phyloP scores from a whole-genome alignment of 192 early-diverging fungal species.

The Coemansia sp. region DNA sequence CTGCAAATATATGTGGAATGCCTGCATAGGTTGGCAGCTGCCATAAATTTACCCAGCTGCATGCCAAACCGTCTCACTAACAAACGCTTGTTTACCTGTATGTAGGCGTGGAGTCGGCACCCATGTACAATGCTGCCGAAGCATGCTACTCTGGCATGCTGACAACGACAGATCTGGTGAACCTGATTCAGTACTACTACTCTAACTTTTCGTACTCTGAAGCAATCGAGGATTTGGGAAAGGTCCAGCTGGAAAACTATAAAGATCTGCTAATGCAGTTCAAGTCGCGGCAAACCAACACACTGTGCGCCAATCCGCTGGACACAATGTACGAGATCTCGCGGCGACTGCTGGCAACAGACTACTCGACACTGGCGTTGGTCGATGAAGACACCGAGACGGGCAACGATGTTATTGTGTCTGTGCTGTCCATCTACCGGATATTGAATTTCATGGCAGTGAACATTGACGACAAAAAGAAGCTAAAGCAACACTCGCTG shows the following conservation, averaged over 20 bases:
- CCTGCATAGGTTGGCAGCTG: neutral
- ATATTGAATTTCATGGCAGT: slow-evolving; percentile 86
- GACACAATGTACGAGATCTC: slow-evolving; percentile 85
- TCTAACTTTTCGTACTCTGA: slow-evolving; percentile 72
- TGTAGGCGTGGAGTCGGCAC: slow-evolving; percentile 87
- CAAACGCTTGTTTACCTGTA: neutral
- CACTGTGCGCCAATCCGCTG: slow-evolving; percentile 80
- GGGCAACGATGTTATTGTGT: slow-evolving; percentile 83
- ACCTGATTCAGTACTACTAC: slow-evolving; percentile 92
- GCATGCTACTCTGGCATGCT: slow-evolving; percentile 92
- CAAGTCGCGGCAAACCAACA: slow-evolving; percentile 54
- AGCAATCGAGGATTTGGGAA: slow-evolving; percentile 86
- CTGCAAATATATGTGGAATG: slow-evolving; percentile 1
- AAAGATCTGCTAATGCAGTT: slow-evolving; percentile 51
- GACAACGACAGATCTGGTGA: slow-evolving; percentile 94
- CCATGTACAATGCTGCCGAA: slow-evolving; percentile 79
- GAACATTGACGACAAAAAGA: slow-evolving; percentile 72
- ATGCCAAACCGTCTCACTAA: neutral
- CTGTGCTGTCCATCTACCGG: slow-evolving; percentile 84
- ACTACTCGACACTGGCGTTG: slow-evolving; percentile 85
- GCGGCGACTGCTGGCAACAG: slow-evolving; percentile 71
- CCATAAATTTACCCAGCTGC: neutral
- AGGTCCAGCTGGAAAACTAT: slow-evolving; percentile 54
- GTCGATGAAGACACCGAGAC: slow-evolving; percentile 77
- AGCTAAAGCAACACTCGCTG: slow-evolving; percentile 63